Evolutionary conservation across 192 early-diverging fungal species (phyloP), one percentile per base, ranked within the genome.

Genomic region (Coemansia sp.): DNA sequence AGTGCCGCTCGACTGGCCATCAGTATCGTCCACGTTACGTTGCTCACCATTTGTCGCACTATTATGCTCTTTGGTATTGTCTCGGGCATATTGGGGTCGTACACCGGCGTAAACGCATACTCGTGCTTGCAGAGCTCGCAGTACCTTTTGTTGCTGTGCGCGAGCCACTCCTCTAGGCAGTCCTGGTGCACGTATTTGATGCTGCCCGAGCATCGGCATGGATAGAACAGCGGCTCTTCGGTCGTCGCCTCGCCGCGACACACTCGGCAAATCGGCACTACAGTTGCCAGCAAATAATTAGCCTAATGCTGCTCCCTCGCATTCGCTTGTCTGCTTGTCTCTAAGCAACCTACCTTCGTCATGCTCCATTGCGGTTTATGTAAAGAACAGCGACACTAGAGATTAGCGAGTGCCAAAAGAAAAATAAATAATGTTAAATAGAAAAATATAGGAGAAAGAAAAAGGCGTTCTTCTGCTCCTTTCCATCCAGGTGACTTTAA

Each of bases 141-240:
- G 66, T 75, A 72, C 50, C 63, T 53, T 58, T 94, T 94, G 75
- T 88, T 88, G 64, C 88, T 91, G 66, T 90, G 91, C 18, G 84
- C 69, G 3, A 95, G 79, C 94, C 94, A 95, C 82, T 94, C 91
- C 55, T 88, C 85, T 45, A 95, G 78, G 65, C 80, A 96, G 45
- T 89, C 85, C 75, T 96, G 94, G 81, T 98, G 96, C n/a, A 98
- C 91, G 79, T 88, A 94, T 68, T 88, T 87, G 77, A 98, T 98
- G 71, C 91, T 93, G 13, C 96, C 96, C 20, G 94, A 90, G 82
- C 96, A 98, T 77, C 94, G 93, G 83, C 96, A 98, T 8, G 96
- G 96, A 75, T 93, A 86, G 73, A 90, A 96, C 45, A 98, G 85
- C 34, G 92, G 95, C 66, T 96, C 89, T 9, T 91, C 87, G 10